phyloP scores from a whole-genome alignment of 1,284 basidiomycete species.

The Pulveroboletus sp. region DNA sequence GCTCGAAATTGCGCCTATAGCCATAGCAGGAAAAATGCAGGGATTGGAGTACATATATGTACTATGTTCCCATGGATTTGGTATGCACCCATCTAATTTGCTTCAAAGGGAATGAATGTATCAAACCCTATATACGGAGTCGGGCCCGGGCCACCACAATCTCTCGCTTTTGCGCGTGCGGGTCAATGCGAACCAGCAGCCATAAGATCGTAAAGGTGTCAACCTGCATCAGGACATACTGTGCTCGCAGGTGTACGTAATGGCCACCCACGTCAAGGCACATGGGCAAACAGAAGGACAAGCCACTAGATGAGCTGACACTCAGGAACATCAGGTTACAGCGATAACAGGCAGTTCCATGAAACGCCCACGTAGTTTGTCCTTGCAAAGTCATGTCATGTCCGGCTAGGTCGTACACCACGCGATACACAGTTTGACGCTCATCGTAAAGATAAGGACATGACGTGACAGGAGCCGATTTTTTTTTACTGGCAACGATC shows the following conservation, averaged over 20 bases:
- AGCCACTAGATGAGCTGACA: slow-evolving; percentile 53
- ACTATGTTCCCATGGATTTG: slow-evolving; percentile 23
- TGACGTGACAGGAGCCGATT: not conserved
- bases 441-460: slow-evolving; percentile 74
- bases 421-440: slow-evolving; percentile 74
- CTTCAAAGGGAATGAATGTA: slow-evolving; percentile 60
- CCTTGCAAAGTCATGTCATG: slow-evolving; percentile 48
- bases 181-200: slow-evolving; percentile 62
- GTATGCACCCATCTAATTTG: slow-evolving; percentile 54
- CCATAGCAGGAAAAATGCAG: slow-evolving; percentile 59
- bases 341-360: slow-evolving; percentile 48
- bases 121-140: slow-evolving; percentile 49
- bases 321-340: slow-evolving; percentile 60
- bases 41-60: slow-evolving; percentile 57
- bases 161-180: slow-evolving; percentile 58
- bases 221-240: no score
- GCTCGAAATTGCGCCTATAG: slow-evolving; percentile 54
- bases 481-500: slow-evolving; percentile 67
- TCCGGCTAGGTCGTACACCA: slow-evolving; percentile 69
- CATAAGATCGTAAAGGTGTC: slow-evolving; percentile 40
- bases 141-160: not conserved
- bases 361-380: slow-evolving; percentile 70
- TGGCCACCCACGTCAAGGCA: slow-evolving; percentile 68
- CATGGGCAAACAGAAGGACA: slow-evolving; percentile 68
- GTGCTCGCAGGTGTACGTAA: slow-evolving; percentile 64